Evolutionary conservation across 2,329 filamentous ascomycete species (phyloP).

Genomic region (Helotiales sp.): DNA sequence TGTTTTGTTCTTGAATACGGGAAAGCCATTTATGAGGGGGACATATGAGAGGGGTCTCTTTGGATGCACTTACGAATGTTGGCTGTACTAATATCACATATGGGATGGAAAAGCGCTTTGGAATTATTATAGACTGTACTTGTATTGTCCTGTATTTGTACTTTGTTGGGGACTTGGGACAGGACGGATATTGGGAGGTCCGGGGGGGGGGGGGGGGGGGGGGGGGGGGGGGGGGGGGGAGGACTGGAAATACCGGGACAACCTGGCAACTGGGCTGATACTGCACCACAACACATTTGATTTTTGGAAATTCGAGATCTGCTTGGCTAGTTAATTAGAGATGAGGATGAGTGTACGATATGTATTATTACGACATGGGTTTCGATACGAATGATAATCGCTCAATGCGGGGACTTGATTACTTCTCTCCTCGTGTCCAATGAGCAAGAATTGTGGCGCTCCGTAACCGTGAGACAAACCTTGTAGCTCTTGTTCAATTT

Average conservation of each 20-base stretch:
- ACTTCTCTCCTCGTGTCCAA: too few relatives aligned
- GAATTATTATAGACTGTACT: background rate
- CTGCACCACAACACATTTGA: too few relatives aligned
- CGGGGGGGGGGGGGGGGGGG: too few relatives aligned
- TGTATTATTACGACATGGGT: background rate
- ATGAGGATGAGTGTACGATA: background rate
- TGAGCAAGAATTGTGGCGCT: too few relatives aligned
- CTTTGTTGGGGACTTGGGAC: background rate
- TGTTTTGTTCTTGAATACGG: background rate
- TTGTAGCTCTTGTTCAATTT: too few relatives aligned
- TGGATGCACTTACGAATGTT: background rate
- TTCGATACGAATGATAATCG: background rate
- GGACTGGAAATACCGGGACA: background rate
- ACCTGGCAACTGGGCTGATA: background rate
- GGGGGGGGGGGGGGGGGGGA: too few relatives aligned
- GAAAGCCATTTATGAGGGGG: background rate
- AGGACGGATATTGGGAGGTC: too few relatives aligned
- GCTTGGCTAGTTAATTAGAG: background rate
- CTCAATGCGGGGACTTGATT: background rate
- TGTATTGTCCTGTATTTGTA: background rate
- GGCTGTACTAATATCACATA: background rate
- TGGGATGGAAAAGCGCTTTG: slow-evolving; percentile 4
- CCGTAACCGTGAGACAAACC: too few relatives aligned
- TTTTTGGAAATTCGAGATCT: background rate
- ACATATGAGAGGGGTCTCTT: background rate